Base-by-base conservation (phyloP, 192 early-diverging fungal genomes). In the Coemansia sp. region DNA sequence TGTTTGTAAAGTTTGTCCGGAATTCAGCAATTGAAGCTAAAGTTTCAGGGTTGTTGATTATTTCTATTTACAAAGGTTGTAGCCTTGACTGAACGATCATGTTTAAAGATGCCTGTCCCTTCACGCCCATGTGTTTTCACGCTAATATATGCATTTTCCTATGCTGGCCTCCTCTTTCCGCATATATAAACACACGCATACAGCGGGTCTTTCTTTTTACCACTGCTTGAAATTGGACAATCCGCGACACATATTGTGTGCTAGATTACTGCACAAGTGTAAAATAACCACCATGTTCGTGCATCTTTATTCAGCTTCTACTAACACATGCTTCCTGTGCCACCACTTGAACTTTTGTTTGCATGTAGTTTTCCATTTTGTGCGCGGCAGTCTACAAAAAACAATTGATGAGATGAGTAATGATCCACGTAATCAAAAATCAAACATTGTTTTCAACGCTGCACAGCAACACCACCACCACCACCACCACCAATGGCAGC, bases 331-430 rank as follows among this genome's bases (percentile, higher is more conserved):
- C 32, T 32, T 32, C 5, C 8, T 25, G 7, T 25, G 51, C 19
- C 25, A 32, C 19, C 20, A 54, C 20, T 4, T 32, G 25, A 2
- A 4, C 7, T 12, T 22, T 10, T 7, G 2, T 25, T 25, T 54
- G 20, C 11, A 54, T 14, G 51, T 54, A 54, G 51, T 54, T 54
- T 54, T 54, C 20, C 11, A 54, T 25, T 54, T 49, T 49, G 48
- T 49, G 48, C 14, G 5, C 13, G n/a, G n/a, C 48, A 5, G 13
- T 54, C 44, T 45, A 8, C 8, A 50, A 12, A 16, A 14, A 17
- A 50, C 8, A 19, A 8, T 17, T 17, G 2, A 19, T 50, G 49
- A 32, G 32, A 32, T 32, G 32, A 32, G 32, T 32, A 32, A 32
- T 32, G 32, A 32, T 32, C 32, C 32, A 32, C 32, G 32, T 32